Conservation (phyloP, 1,284 basidiomycete species). For the Microbotryum violaceum region DNA sequence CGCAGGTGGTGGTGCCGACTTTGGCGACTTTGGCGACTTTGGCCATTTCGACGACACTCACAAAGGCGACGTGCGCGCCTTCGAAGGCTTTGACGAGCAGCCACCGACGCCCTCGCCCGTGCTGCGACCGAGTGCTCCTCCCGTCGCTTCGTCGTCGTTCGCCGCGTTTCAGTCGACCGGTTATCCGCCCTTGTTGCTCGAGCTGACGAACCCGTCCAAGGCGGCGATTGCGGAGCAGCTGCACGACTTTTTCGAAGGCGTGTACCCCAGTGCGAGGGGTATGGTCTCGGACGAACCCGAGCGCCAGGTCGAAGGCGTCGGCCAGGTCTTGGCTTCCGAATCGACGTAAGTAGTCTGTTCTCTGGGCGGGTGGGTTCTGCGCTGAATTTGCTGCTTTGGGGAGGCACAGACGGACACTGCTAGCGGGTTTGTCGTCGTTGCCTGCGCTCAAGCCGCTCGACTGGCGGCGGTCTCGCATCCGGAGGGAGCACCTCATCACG, state of each 20-base stretch:
- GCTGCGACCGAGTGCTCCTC: background rate
- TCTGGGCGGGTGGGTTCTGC: background rate
- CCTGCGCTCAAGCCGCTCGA: constrained; percentile 62
- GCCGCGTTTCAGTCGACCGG: constrained; percentile 26
- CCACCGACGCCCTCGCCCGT: background rate
- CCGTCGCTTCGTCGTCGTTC: background rate
- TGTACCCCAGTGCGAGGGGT: constrained; percentile 51
- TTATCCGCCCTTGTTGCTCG: constrained; percentile 58
- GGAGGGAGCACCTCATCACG: constrained; percentile 76
- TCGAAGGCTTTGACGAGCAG: constrained; percentile 36
- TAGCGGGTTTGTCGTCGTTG: constrained; percentile 31
- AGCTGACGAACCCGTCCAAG: constrained; percentile 53
- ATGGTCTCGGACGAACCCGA: constrained; percentile 62
- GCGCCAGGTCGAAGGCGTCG: constrained; percentile 67
- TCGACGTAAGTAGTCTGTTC: constrained; percentile 17
- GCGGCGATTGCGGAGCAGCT: constrained; percentile 56
- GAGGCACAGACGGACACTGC: constrained; percentile 13
- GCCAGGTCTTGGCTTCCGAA: constrained; percentile 61
- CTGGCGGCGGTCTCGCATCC: constrained; percentile 81
- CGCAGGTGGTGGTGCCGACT: constrained; percentile 29
- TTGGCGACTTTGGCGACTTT: constrained; percentile 56
- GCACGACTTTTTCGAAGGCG: constrained; percentile 56
- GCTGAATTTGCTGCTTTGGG: background rate
- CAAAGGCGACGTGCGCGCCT: constrained; percentile 43
- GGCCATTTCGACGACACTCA: constrained; percentile 45